Conservation (phyloP, 2,329 filamentous ascomycete species). For the Diplodia mutila region DNA sequence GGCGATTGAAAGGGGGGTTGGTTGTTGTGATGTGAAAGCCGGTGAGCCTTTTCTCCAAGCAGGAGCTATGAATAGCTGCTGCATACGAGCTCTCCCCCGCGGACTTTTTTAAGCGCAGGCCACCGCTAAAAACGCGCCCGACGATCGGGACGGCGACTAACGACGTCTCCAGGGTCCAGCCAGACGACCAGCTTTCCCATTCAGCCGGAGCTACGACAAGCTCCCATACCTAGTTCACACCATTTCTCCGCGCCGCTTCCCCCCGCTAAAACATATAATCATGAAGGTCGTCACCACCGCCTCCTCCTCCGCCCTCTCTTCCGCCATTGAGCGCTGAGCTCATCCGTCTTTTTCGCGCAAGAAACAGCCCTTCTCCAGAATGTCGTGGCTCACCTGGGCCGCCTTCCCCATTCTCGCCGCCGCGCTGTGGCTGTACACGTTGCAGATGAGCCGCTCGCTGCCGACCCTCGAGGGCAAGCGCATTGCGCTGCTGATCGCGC, state of each 20-base stretch:
- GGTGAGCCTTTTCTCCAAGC: not conserved
- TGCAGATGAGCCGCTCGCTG: constrained; percentile 54
- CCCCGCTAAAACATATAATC: not conserved
- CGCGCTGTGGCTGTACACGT: constrained; percentile 53
- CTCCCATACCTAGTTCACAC: not conserved
- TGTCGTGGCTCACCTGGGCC: constrained; percentile 48
- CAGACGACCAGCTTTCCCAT: not conserved
- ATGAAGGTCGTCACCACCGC: constrained; percentile 20
- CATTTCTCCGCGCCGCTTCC: constrained; percentile 1
- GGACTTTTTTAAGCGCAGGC: not conserved
- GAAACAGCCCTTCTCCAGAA: constrained; percentile 30
- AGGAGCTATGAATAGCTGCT: constrained; percentile 1
- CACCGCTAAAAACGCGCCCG: not conserved
- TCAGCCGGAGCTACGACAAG: constrained; percentile 11
- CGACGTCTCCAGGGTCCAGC: constrained; percentile 16
- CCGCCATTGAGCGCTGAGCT: constrained; percentile 17
- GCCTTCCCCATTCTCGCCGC: constrained; percentile 48
- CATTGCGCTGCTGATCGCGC: constrained; percentile 90
- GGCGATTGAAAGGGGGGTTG: not conserved
- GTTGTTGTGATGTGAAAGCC: not conserved
- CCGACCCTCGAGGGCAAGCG: constrained; percentile 78
- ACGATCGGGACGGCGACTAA: constrained; percentile 9
- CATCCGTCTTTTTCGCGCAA: not conserved
- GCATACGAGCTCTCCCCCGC: not conserved
- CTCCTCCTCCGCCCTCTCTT: not conserved